Percentiles rank a stretch among this genome's conserved stretches.
These are phyloP conservation scores for Neoconidiobolus thromboides DNA, from an alignment of 371 early-diverging fungal species.

Conservation along the genomic window DNA sequence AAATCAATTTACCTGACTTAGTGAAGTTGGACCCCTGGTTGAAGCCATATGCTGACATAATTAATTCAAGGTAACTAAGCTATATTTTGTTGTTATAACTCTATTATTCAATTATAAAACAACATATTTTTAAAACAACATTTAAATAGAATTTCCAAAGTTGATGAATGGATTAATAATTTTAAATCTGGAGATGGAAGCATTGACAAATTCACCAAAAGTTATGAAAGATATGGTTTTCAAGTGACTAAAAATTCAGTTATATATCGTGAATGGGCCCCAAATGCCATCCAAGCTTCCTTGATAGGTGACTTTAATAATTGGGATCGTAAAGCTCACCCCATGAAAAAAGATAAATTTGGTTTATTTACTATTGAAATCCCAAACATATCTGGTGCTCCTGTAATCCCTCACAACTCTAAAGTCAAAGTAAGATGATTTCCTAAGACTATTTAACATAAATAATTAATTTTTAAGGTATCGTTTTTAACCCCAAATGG, in stretches of 20 bases:
- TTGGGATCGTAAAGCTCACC: constrained; percentile 57
- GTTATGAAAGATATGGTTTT: constrained; percentile 66
- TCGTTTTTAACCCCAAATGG: constrained; percentile 49
- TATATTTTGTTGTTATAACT: not conserved
- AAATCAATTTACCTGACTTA: constrained; percentile 26
- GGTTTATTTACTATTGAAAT: constrained; percentile 63
- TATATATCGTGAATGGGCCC: constrained; percentile 88
- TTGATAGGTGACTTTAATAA: constrained; percentile 86
- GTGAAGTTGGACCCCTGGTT: constrained; percentile 48
- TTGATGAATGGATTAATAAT: constrained; percentile 34
- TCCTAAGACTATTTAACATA: not conserved
- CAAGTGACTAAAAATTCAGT: constrained; percentile 34
- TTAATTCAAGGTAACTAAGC: constrained; percentile 28
- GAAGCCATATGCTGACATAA: constrained; percentile 33
- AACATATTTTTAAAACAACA: not conserved
- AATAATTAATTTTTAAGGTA: constrained; percentile 21
- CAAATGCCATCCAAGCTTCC: constrained; percentile 54
- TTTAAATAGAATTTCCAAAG: constrained; percentile 22
- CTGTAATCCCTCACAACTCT: constrained; percentile 61
- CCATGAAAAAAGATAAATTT: constrained; percentile 53
- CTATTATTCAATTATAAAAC: not conserved
- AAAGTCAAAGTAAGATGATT: constrained; percentile 57
- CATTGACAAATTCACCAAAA: constrained; percentile 56
- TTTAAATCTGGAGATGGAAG: constrained; percentile 54
- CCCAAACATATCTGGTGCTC: constrained; percentile 26